These are phyloP conservation scores for Fusarium secorum DNA, from an alignment of 2,329 filamentous ascomycete species.

Conservation along the genomic window DNA sequence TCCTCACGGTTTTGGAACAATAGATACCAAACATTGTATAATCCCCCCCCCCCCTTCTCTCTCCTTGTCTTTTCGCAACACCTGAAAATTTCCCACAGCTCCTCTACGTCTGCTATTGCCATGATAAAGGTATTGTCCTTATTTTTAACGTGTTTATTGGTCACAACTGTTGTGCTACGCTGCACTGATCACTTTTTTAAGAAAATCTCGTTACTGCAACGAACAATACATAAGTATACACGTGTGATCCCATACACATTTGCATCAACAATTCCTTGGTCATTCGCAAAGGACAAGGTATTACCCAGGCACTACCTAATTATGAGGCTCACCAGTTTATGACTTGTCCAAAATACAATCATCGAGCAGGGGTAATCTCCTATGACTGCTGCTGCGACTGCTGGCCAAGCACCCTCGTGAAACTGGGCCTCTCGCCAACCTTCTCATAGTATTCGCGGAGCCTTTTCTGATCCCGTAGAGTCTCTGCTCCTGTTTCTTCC, in stretches of 20 bases:
- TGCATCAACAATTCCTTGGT: neutral
- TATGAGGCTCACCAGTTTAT: neutral
- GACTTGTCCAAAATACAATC: neutral
- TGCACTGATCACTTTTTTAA: neutral
- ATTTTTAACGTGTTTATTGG: neutral
- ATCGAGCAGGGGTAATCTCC: neutral
- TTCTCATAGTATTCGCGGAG: conserved; percentile 52
- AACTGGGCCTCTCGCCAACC: conserved; percentile 35
- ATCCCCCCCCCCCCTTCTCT: neutral
- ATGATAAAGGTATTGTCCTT: neutral
- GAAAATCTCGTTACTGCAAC: neutral
- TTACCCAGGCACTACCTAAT: neutral
- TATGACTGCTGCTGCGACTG: neutral
- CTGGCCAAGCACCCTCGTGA: conserved; percentile 36
- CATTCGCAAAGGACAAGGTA: neutral
- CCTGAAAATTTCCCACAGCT: neutral
- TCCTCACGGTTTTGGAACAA: neutral
- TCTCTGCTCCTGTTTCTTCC: conserved; percentile 44
- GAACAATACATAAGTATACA: neutral
- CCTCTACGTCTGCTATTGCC: neutral
- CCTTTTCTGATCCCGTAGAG: conserved; percentile 42
- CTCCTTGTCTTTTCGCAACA: neutral
- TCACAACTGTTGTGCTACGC: neutral
- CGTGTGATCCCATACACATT: neutral
- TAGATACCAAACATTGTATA: neutral